Evolutionary conservation across 805 yeast species (phyloP).

Genomic region (Komagataella ulmi): DNA sequence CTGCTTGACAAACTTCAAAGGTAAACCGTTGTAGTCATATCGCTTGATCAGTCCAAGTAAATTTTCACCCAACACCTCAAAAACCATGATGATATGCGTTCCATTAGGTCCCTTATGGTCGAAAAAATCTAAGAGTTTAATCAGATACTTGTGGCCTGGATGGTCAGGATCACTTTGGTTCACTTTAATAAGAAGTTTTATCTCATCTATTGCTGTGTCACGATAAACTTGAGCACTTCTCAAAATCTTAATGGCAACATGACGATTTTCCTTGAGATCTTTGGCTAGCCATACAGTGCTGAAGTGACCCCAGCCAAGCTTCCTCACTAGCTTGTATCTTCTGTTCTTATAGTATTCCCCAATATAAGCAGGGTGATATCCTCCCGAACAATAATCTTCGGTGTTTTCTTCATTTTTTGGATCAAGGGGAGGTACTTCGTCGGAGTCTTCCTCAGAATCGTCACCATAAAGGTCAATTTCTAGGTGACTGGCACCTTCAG

Average conservation of each 20-base stretch:
- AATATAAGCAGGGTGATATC: constrained; percentile 86
- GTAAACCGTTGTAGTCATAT: constrained; percentile 38
- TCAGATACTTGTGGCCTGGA: constrained; percentile 73
- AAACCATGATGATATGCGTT: constrained; percentile 89
- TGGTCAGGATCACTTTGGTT: constrained; percentile 51
- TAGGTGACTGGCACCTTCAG: constrained; percentile 2
- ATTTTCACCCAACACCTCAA: constrained; percentile 94
- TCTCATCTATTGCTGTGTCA: constrained; percentile 91
- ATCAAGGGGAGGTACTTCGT: constrained; percentile 19
- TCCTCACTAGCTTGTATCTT: constrained; percentile 70
- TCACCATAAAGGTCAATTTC: not conserved
- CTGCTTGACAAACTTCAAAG: constrained; percentile 40
- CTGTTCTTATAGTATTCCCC: constrained; percentile 71
- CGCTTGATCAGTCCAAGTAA: constrained; percentile 71
- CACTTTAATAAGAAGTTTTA: constrained; percentile 59
- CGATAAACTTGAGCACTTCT: constrained; percentile 84
- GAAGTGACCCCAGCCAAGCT: constrained; percentile 98
- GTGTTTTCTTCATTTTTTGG: constrained; percentile 66
- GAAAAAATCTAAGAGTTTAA: constrained; percentile 72
- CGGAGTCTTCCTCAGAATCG: constrained; percentile 17
- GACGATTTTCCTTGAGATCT: constrained; percentile 41
- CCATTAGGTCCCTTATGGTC: constrained; percentile 87
- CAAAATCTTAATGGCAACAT: constrained; percentile 91
- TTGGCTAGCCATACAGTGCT: constrained; percentile 90
- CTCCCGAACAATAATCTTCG: constrained; percentile 82